phyloP scores from a whole-genome alignment of 805 yeast species.

The Yamadazyma phyllophila region DNA sequence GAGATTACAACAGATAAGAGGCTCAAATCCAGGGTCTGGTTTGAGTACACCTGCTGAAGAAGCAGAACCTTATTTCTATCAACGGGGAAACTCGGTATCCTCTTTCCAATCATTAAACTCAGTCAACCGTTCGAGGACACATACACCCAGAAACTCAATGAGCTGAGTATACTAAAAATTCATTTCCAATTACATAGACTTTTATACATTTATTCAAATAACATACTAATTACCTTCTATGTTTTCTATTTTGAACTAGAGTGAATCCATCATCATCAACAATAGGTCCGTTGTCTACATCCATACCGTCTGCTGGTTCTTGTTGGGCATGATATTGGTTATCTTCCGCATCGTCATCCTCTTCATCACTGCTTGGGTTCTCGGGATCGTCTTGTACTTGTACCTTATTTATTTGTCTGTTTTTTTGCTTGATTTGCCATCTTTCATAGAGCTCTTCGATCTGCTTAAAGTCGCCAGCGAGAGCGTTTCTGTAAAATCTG shows the following conservation, averaged over 20 bases:
- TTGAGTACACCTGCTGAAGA: slow-evolving; percentile 31
- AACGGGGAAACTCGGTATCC: slow-evolving; percentile 28
- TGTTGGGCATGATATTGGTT: slow-evolving; percentile 5
- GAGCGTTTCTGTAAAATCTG: slow-evolving; percentile 64
- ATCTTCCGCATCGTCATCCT: slow-evolving; percentile 43
- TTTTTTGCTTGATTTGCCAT: slow-evolving; percentile 56
- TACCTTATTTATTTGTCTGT: slow-evolving; percentile 29
- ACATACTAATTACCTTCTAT: slow-evolving; percentile 29
- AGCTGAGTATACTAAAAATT: slow-evolving; percentile 13
- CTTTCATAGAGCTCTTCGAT: slow-evolving; percentile 59
- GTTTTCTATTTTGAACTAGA: slow-evolving; percentile 68
- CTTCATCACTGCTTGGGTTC: slow-evolving; percentile 58
- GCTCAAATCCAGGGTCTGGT: slow-evolving; percentile 23
- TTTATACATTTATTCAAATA: background rate
- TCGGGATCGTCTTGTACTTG: slow-evolving; percentile 58
- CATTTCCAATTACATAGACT: slow-evolving; percentile 1
- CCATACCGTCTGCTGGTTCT: slow-evolving; percentile 29
- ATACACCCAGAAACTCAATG: slow-evolving; percentile 36
- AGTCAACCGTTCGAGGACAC: slow-evolving; percentile 33
- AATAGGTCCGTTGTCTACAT: slow-evolving; percentile 53
- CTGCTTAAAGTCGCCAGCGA: slow-evolving; percentile 45
- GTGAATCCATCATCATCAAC: slow-evolving; percentile 96
- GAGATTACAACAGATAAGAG: slow-evolving; percentile 28
- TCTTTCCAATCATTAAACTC: slow-evolving; percentile 42
- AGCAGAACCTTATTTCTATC: slow-evolving; percentile 20